These are phyloP conservation scores for Fomes fomentarius DNA, from an alignment of 1,284 basidiomycete species.

Conservation along the genomic window DNA sequence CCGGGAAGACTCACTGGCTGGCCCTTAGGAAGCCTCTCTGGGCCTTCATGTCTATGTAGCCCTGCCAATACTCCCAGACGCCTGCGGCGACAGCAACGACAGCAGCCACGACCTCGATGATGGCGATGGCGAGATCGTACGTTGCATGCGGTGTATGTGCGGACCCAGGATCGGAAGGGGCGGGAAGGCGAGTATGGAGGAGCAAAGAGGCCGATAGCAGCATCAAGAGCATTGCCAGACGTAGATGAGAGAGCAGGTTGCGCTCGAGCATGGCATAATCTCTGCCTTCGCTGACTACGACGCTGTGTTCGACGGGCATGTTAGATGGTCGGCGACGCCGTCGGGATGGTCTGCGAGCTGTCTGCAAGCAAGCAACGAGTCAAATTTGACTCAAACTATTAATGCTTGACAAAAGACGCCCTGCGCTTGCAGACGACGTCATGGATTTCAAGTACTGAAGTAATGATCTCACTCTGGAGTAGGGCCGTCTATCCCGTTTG, in stretches of 20 bases:
- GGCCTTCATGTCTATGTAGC: slow-evolving; percentile 55
- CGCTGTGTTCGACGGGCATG: slow-evolving; percentile 35
- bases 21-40: slow-evolving; percentile 61
- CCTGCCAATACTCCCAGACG: slow-evolving; percentile 64
- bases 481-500: too few relatives aligned
- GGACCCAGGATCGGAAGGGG: slow-evolving; percentile 29
- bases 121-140: slow-evolving; percentile 32
- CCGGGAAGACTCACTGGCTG: slow-evolving; percentile 51
- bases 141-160: slow-evolving; percentile 26
- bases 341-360: too few relatives aligned
- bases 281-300: slow-evolving; percentile 53
- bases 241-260: slow-evolving; percentile 68
- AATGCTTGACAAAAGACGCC: too few relatives aligned
- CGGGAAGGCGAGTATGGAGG: slow-evolving; percentile 59
- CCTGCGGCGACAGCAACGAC: slow-evolving; percentile 59
- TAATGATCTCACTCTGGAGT: too few relatives aligned
- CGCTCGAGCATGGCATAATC: slow-evolving; percentile 79
- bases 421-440: too few relatives aligned
- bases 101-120: slow-evolving; percentile 44
- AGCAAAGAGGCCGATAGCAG: slow-evolving; percentile 66
- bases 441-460: too few relatives aligned
- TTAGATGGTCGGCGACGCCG: not conserved
- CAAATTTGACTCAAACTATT: too few relatives aligned
- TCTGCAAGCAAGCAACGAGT: too few relatives aligned
- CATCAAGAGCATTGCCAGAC: slow-evolving; percentile 63